These are phyloP conservation scores for Prunus yedoensis DNA, from an alignment of 331 rosid species.

Conservation along the genomic window DNA sequence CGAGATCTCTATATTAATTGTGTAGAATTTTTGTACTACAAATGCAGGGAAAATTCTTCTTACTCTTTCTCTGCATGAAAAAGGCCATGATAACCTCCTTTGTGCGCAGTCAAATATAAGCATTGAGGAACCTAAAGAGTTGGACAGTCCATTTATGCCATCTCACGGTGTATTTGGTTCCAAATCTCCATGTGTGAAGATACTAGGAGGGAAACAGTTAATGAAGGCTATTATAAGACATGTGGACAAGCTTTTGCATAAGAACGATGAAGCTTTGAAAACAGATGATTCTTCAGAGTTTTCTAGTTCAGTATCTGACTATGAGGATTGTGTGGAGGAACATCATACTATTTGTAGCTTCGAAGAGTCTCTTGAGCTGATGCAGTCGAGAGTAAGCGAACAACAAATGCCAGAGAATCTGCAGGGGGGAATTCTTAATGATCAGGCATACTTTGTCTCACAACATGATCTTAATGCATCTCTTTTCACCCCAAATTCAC, in stretches of 20 bases:
- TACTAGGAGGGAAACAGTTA: slow-evolving; percentile 48
- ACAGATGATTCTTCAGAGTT: slow-evolving; percentile 46
- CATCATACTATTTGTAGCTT: slow-evolving; percentile 44
- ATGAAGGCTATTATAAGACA: slow-evolving; percentile 47
- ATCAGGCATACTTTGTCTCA: slow-evolving; percentile 54
- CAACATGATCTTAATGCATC: slow-evolving; percentile 47
- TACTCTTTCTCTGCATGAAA: slow-evolving; percentile 61
- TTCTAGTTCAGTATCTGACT: slow-evolving; percentile 48
- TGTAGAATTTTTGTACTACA: slow-evolving; percentile 18
- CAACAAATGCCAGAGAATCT: slow-evolving; percentile 66
- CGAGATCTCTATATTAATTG: not conserved
- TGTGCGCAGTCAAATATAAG: slow-evolving; percentile 29
- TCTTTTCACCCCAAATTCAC: slow-evolving; percentile 70
- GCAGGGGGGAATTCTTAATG: slow-evolving; percentile 62
- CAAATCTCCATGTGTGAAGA: slow-evolving; percentile 35
- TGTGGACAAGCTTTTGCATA: slow-evolving; percentile 56
- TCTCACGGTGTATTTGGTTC: slow-evolving; percentile 16
- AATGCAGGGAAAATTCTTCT: slow-evolving; percentile 79
- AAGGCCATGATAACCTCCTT: slow-evolving; percentile 29
- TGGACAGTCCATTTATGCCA: slow-evolving; percentile 28
- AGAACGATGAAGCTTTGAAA: slow-evolving; percentile 54
- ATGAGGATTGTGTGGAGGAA: slow-evolving; percentile 49
- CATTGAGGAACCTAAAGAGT: slow-evolving; percentile 35
- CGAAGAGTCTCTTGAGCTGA: slow-evolving; percentile 56
- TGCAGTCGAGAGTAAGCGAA: slow-evolving; percentile 43